Percentiles rank a stretch among this genome's conserved stretches.
These are phyloP conservation scores for Xylariaceae sp. DNA, from an alignment of 2,329 filamentous ascomycete genomes.

Conservation along the genomic window DNA sequence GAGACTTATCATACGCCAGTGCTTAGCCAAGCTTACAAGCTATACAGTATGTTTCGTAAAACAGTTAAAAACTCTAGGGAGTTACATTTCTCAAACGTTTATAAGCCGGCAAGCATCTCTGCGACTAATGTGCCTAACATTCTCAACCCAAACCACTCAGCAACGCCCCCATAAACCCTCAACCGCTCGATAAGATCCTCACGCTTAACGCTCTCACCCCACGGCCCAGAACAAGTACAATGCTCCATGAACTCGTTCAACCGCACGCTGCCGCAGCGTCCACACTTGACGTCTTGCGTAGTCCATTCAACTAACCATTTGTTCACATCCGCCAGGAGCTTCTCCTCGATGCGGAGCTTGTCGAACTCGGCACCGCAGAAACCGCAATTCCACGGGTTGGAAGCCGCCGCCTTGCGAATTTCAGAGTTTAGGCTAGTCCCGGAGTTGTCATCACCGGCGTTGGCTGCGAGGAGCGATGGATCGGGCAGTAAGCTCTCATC, in stretches of 20 bases:
- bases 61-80: too few relatives aligned
- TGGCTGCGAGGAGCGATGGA: conserved; percentile 18
- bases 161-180: conserved; percentile 69
- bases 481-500: conserved; percentile 75
- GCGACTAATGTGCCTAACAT: conserved; percentile 76
- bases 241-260: conserved; percentile 96
- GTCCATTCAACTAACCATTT: conserved; percentile 73
- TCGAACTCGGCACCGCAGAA: conserved; percentile 75
- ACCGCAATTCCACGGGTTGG: conserved; percentile 66
- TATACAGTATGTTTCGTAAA: too few relatives aligned
- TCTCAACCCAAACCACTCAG: conserved; percentile 71
- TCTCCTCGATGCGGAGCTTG: conserved; percentile 78
- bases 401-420: conserved; percentile 26
- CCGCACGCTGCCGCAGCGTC: conserved; percentile 65
- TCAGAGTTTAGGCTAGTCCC: conserved; percentile 8
- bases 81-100: too few relatives aligned
- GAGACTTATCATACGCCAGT: too few relatives aligned
- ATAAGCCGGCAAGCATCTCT: conserved; percentile 46
- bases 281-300: conserved; percentile 84
- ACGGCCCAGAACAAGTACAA: conserved; percentile 85
- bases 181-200: conserved; percentile 63
- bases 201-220: conserved; percentile 67
- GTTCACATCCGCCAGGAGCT: conserved; percentile 72
- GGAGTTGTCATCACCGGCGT: background rate
- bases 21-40: too few relatives aligned